Evolutionary conservation across 139 green algal species (phyloP), one percentile per base, ranked within the genome.

Genomic region (Ostreobium quekettii): DNA sequence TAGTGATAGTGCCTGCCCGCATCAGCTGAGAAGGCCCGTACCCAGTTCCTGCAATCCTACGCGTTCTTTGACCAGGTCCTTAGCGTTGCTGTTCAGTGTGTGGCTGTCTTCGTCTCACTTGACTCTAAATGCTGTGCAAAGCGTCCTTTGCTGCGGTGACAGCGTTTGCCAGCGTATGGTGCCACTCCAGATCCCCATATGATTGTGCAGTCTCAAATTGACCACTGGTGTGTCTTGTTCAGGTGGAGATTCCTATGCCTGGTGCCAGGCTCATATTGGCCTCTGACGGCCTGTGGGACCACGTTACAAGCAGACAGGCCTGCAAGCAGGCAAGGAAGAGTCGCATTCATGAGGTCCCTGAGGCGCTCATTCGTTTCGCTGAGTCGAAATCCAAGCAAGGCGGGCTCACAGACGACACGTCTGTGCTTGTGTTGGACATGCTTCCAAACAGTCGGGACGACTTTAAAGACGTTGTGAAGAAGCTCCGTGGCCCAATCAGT

Each of bases 271-370:
- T 97, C 48, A 82, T 95, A 69, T 82, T 97, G 2, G 91, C 86
- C 24, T 89, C 77, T 31, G 91, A 97, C 73, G 91, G 91, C 3
- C 74, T 97, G 68, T 97, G 91, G 91, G 91, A 97, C 66, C 58
- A 65, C 47, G 84, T 82, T 1, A 65, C 58, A 15, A 11, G 33
- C 6, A 39, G 47, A 11, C 22, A 35, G 5, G 58, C 47, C 24
- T 19, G 42, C 26, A 65, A 65, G 58, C 22, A 35, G 6, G 42
- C 58, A 46, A 65, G 58, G 26, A 65, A 65, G 47, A 32, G 47
- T 65, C 4, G 28, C 47, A n/a, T 65, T 15, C 42, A 4, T 26
- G n/a, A 65, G 8, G 58, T 65, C 24, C 58, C 58, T 11, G 4
- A 46, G 11, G 15, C 42, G 47, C 58, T 65, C 7, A 65, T 65